phyloP scores from a whole-genome alignment of 768 basidiomycete species.

The Kwoniella sp. region DNA sequence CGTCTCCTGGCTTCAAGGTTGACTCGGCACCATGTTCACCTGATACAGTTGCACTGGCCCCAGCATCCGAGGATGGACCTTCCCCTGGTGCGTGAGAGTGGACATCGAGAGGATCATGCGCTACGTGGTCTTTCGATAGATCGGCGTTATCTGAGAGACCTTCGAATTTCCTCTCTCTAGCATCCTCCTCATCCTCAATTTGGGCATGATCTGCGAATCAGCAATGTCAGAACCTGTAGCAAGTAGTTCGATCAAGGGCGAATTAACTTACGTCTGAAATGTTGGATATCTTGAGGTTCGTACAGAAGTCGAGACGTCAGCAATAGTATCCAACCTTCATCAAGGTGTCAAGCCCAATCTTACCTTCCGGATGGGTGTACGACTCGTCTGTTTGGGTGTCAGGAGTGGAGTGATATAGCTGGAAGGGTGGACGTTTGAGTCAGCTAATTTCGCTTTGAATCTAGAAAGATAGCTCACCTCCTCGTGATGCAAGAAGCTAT shows the following conservation, averaged over 20 bases:
- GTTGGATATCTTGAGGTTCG: slow-evolving; percentile 62
- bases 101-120: slow-evolving; percentile 56
- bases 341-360: slow-evolving; percentile 13
- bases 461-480: slow-evolving; percentile 59
- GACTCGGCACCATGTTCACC: slow-evolving; percentile 2
- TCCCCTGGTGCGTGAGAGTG: slow-evolving; percentile 48
- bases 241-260: too few relatives aligned
- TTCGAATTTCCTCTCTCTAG: slow-evolving; percentile 79
- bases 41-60: background rate
- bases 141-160: slow-evolving; percentile 63
- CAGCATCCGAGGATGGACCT: slow-evolving; percentile 22
- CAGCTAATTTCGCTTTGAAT: background rate
- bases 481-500: slow-evolving; percentile 75
- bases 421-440: slow-evolving; percentile 1
- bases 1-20: slow-evolving; percentile 33
- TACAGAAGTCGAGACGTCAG: too few relatives aligned
- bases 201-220: slow-evolving; percentile 65
- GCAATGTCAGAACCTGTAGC: background rate
- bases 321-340: too few relatives aligned
- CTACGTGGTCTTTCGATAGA: slow-evolving; percentile 65
- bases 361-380: slow-evolving; percentile 88
- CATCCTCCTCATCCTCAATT: slow-evolving; percentile 82
- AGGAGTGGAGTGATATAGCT: slow-evolving; percentile 90
- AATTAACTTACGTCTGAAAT: slow-evolving; percentile 67
- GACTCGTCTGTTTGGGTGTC: slow-evolving; percentile 96